Base-by-base conservation (phyloP, 345 rosid species). In the Lepidium didymum region DNA sequence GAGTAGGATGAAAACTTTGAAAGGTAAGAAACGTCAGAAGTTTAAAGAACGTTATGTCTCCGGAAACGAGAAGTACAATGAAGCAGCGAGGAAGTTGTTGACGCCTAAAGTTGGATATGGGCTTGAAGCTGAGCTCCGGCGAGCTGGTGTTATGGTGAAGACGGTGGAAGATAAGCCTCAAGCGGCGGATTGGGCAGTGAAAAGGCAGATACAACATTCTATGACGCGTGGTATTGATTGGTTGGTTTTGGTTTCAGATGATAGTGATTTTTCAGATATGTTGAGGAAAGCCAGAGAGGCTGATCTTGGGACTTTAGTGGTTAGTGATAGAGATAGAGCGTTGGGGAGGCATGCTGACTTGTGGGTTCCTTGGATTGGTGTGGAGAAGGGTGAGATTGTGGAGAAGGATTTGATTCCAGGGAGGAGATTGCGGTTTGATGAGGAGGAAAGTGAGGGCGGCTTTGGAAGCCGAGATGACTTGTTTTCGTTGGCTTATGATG, bases 101-200 rank as follows among this genome's bases (percentile, higher is more conserved):
- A 81, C 67, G 16, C 97, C 97, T 3, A 87, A 81, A 67, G 78
- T 74, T 1, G 94, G 97, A 11, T 93, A 88, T 19, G 96, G 98
- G 15, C 74, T 93, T 56, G 96, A 80, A 1, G 71, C 75, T 3
- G 98, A 88, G 84, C 67, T 93, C 74, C 75, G 81, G 70, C 79
- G 94, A 67, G 98, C 96, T 0, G 98, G 97, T 1, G 89, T 93
- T 53, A 75, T 63, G 45, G 96, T 90, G 68, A 93, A 78, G 82
- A 88, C 88, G 3, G 97, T 90, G 64, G 86, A 84, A 79, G 98
- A 90, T 73, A 90, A 90, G 79, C 97, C 98, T 0, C 98, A 93
- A 62, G 97, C 97, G 1, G 96, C 98, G 16, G 97, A 93, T 76
- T 93, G 96, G 98, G 94, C 96, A 5, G 73, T 93, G 84, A 93